Evolutionary conservation across 2,329 filamentous ascomycete genomes (phyloP), one percentile per base, ranked within the genome.

Genomic region (Monilinia laxa): DNA sequence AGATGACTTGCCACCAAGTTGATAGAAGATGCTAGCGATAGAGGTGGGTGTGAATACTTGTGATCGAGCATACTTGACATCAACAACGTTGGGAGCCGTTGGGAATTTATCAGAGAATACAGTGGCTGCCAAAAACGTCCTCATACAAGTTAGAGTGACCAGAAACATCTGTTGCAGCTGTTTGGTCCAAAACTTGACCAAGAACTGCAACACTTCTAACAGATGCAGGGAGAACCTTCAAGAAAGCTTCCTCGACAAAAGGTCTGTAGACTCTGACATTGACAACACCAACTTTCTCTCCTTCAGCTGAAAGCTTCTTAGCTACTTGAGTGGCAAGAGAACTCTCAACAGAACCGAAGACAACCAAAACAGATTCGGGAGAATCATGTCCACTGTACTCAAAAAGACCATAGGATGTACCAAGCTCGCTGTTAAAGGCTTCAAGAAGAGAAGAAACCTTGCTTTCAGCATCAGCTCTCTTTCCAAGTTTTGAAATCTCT

Each of bases 211-310:
- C 84, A 69, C 85, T 90, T 79, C 86, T 87, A 57, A 89, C 86
- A 47, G 90, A 90, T 72, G 87, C 82, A 45, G 95, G 93, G 38
- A 99, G 85, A 14, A 86, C 85, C 71, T 90, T 87, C 70, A 98
- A 82, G 83, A 99, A 98, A 62, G 92, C 91, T 77, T 97, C 93
- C 80, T 99, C 95, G 42, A 95, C 87, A 75, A 99, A 98, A 20
- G 95, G 95, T 54, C 94, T 88, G 83, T 98, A 99, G 65, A 99
- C 85, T 70, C 95, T 90, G 57, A 98, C 94, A 74, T 92, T 94
- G 78, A 99, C 84, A 51, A 94, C 90, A 73, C 95, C 95, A 69
- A 97, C 86, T 80, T 89, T 92, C 76, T 85, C 85, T 71, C 90
- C 93, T 70, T 89, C 85, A 70, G 86, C 84, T 40, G 90, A 85